Percentiles rank a stretch among this genome's conserved stretches.
phyloP scores from a whole-genome alignment of 2,329 filamentous ascomycete genomes.

The Botrytis sinoallii region DNA sequence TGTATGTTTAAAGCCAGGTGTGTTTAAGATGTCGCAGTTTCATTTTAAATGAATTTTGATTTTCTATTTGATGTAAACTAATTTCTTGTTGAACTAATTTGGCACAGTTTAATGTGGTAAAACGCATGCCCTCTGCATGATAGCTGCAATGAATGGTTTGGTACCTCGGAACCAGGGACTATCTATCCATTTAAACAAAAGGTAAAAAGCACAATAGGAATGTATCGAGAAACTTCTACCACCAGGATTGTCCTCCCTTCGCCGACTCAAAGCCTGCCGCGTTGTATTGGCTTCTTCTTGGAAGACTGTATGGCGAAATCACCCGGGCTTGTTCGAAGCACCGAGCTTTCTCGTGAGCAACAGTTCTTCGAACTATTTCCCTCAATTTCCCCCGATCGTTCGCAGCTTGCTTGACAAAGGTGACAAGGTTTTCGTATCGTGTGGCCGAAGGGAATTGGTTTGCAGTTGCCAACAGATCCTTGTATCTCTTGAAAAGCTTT shows the following conservation, averaged over 20 bases:
- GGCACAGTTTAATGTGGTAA: background rate
- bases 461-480: background rate
- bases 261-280: background rate
- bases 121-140: background rate
- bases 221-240: background rate
- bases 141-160: background rate
- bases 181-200: background rate
- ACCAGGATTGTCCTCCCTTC: background rate
- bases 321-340: background rate
- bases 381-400: background rate
- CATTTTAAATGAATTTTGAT: background rate
- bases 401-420: background rate
- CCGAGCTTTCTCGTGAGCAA: background rate
- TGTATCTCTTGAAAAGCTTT: background rate
- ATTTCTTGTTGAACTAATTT: background rate
- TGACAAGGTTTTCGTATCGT: background rate
- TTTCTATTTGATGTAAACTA: background rate
- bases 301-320: background rate
- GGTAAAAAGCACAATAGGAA: background rate
- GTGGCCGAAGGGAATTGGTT: fast-evolving
- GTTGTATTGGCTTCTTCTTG: background rate
- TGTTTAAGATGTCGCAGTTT: too few species aligned
- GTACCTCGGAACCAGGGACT: background rate
- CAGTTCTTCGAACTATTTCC: background rate
- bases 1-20: too few species aligned